Evolutionary conservation across 139 green algal species (phyloP).

Genomic region (Micractinium conductrix): DNA sequence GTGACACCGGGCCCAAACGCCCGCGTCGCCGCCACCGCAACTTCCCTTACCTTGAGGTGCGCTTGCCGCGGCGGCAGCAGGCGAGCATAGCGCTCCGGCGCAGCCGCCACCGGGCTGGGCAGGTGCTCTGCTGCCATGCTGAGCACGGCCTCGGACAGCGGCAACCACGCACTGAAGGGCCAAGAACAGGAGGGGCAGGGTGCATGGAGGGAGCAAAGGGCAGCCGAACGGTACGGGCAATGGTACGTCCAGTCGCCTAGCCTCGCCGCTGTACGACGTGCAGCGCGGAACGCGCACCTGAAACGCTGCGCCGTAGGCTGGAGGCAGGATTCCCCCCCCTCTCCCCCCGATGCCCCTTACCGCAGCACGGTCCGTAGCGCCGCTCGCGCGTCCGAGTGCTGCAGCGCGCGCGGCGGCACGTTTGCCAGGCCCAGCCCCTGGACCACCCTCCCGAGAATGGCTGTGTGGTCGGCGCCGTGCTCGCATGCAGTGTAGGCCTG

Average conservation of each 20-base stretch:
- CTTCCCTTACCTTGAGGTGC: conserved; percentile 18
- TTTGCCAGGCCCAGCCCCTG: conserved; percentile 64
- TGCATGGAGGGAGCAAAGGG: neutral
- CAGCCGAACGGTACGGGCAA: no score
- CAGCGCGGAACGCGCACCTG: no score
- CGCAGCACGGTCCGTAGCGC: conserved; percentile 80
- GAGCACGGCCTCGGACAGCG: conserved; percentile 22
- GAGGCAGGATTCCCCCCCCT: no score
- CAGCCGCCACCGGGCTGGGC: conserved; percentile 73
- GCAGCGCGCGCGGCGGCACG: conserved; percentile 55
- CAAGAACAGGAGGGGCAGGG: neutral
- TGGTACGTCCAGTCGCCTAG: no score
- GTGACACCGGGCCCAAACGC: neutral
- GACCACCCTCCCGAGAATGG: conserved; percentile 73
- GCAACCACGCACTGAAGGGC: conserved; percentile 26
- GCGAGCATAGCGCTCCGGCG: conserved; percentile 61
- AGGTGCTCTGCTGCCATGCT: conserved; percentile 85
- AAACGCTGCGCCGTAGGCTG: no score
- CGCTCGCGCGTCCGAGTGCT: conserved; percentile 60
- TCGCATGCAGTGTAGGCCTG: conserved; percentile 77
- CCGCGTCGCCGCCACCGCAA: neutral
- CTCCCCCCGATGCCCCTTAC: conserved; percentile 3
- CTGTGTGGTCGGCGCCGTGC: conserved; percentile 56
- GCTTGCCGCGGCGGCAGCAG: conserved; percentile 55
- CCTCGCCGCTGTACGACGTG: no score